Evolutionary conservation across 352 stramenopile species (phyloP).

Genomic region (Peronospora farinosa): DNA sequence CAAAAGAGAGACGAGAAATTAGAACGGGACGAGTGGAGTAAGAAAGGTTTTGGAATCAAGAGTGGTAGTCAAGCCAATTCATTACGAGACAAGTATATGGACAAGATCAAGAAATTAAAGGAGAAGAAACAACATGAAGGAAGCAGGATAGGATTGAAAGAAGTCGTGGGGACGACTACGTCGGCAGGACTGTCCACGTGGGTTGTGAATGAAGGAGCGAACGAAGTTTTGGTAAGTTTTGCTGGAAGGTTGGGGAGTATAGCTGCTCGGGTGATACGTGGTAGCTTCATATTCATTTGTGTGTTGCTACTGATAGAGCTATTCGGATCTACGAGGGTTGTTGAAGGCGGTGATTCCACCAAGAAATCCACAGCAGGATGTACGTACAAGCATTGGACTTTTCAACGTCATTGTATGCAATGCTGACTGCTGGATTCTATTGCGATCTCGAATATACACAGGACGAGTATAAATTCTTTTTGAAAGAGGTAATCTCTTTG

Average conservation of each 20-base stretch:
- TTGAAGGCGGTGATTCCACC: slow-evolving; percentile 59
- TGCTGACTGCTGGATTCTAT: slow-evolving; percentile 1
- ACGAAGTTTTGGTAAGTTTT: slow-evolving; percentile 55
- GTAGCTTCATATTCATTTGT: background rate
- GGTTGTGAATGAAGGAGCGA: slow-evolving; percentile 63
- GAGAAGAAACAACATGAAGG: slow-evolving; percentile 39
- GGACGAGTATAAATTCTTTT: slow-evolving; percentile 60
- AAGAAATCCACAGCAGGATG: slow-evolving; percentile 39
- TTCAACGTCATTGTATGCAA: background rate
- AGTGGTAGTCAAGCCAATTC: slow-evolving; percentile 19
- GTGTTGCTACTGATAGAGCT: slow-evolving; percentile 34
- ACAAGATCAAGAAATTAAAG: slow-evolving; percentile 66
- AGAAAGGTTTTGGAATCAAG: slow-evolving; percentile 6
- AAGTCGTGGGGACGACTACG: slow-evolving; percentile 24
- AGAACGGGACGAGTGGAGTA: slow-evolving; percentile 23
- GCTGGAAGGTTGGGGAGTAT: background rate
- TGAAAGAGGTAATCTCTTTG: slow-evolving; percentile 44
- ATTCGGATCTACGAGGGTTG: slow-evolving; percentile 49
- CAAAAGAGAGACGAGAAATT: slow-evolving; percentile 22
- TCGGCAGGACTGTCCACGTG: slow-evolving; percentile 62
- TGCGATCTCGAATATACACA: slow-evolving; percentile 9
- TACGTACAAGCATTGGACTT: slow-evolving; percentile 15
- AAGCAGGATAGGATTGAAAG: slow-evolving; percentile 19
- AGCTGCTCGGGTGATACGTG: no score
- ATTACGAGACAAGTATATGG: slow-evolving; percentile 64